A percentile compares a stretch with the other conserved stretches of the same genome.
phyloP scores from a whole-genome alignment of 1,284 basidiomycete genomes.

The Dichomitus squalens region DNA sequence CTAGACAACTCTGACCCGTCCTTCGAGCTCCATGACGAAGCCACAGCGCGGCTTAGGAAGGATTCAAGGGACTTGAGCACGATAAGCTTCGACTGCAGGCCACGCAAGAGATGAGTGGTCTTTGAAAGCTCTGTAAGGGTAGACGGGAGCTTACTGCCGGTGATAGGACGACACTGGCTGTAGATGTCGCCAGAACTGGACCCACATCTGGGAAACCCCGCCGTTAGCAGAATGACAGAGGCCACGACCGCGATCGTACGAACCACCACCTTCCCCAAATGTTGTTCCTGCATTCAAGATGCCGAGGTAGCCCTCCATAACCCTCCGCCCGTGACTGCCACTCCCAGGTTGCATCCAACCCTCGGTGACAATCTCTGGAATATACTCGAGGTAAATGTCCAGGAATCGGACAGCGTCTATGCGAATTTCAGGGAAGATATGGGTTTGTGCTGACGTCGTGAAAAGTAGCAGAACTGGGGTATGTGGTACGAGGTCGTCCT shows the following conservation, averaged over 20 bases:
- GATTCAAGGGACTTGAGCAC: slow-evolving; percentile 32
- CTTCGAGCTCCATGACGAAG: slow-evolving; percentile 2
- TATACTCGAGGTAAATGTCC: slow-evolving; percentile 74
- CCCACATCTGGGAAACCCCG: slow-evolving; percentile 32
- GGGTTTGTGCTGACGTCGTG: slow-evolving; percentile 88
- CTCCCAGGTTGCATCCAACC: slow-evolving; percentile 60
- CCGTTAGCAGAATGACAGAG: neutral
- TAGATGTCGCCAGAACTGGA: slow-evolving; percentile 56
- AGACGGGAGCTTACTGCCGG: slow-evolving; percentile 49
- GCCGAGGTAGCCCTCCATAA: slow-evolving; percentile 77
- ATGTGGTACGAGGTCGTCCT: slow-evolving; percentile 72
- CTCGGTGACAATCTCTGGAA: slow-evolving; percentile 68
- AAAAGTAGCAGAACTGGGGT: slow-evolving; percentile 79
- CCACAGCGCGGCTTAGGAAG: slow-evolving; percentile 28
- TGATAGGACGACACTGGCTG: slow-evolving; percentile 66
- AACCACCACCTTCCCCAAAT: slow-evolving; percentile 61
- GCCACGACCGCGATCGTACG: neutral
- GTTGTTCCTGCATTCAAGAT: slow-evolving; percentile 68
- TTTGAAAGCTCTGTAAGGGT: neutral
- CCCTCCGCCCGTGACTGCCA: slow-evolving; percentile 57
- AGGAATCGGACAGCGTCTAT: slow-evolving; percentile 88
- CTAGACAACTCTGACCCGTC: slow-evolving; percentile 12
- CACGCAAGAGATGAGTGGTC: neutral
- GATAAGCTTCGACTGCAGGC: slow-evolving; percentile 49
- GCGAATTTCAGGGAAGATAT: slow-evolving; percentile 93